Percentiles rank a stretch among this genome's conserved stretches.
Evolutionary conservation across 108 stramenopile genomes (phyloP).

Genomic region (Pseudonitzschia multiseries): DNA sequence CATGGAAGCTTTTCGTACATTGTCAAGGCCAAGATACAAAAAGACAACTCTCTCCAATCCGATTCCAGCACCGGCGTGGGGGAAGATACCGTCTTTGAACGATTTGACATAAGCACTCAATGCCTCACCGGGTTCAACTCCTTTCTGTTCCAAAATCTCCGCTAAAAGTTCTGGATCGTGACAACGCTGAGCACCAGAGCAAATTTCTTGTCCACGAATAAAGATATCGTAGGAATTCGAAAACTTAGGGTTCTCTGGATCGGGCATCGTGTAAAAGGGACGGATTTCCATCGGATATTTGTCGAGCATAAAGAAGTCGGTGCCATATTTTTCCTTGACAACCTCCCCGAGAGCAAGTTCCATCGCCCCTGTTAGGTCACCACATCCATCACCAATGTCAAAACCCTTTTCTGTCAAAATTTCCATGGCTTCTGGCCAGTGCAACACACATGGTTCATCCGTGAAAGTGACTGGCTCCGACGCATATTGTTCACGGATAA

Average conservation of each 20-base stretch:
- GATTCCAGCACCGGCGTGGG: constrained; percentile 96
- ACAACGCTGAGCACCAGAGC: constrained; percentile 96
- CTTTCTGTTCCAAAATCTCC: constrained; percentile 77
- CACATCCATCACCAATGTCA: constrained; percentile 87
- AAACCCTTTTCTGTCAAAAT: constrained; percentile 74
- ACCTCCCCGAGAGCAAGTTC: constrained; percentile 90
- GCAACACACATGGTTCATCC: constrained; percentile 93
- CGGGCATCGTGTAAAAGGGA: constrained; percentile 98
- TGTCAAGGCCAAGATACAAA: constrained; percentile 95
- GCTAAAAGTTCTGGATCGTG: constrained; percentile 81
- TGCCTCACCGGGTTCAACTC: constrained; percentile 82
- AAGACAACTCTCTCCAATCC: constrained; percentile 97
- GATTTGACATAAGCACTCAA: constrained; percentile 86
- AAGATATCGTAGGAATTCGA: constrained; percentile 98
- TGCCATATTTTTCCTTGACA: constrained; percentile 92
- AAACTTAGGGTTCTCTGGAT: constrained; percentile 80
- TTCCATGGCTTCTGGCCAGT: constrained; percentile 96
- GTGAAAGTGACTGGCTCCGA: constrained; percentile 91
- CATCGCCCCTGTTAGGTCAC: constrained; percentile 87
- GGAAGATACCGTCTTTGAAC: constrained; percentile 85
- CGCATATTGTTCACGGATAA: constrained; percentile 90
- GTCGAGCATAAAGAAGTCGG: constrained; percentile 98
- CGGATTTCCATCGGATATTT: constrained; percentile 90
- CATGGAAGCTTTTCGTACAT: constrained; percentile 97
- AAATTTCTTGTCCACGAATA: constrained; percentile 97